These are phyloP conservation scores for Proliferodiscus dingleyae DNA, from an alignment of 2,329 filamentous ascomycete genomes.

Conservation along the genomic window DNA sequence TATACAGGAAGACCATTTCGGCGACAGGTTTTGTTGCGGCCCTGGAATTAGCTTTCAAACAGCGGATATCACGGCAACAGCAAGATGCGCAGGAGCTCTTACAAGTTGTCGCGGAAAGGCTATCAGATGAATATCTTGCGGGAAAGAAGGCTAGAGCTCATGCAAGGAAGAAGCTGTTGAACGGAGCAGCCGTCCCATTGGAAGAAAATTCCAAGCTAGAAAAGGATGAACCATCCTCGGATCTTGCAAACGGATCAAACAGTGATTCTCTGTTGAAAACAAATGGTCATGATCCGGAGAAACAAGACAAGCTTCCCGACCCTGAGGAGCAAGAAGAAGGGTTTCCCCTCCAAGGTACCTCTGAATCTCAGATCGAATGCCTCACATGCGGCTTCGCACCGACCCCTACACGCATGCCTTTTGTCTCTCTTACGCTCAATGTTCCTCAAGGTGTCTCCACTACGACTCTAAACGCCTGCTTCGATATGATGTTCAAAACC, in stretches of 20 bases:
- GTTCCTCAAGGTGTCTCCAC: slow-evolving; percentile 81
- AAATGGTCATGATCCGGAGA: slow-evolving; percentile 1
- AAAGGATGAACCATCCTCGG: not conserved
- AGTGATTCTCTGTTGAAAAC: not conserved
- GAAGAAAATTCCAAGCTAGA: too few relatives aligned
- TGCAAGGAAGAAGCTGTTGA: slow-evolving; percentile 36
- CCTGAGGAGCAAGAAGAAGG: slow-evolving; percentile 52
- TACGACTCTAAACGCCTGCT: slow-evolving; percentile 79
- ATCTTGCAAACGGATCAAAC: not conserved
- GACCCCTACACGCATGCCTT: slow-evolving; percentile 74
- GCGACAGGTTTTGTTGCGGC: slow-evolving; percentile 78
- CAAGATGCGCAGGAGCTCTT: slow-evolving; percentile 98
- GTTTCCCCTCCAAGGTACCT: slow-evolving; percentile 86
- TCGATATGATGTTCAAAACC: slow-evolving; percentile 89
- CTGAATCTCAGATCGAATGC: slow-evolving; percentile 95
- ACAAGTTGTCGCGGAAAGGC: slow-evolving; percentile 84
- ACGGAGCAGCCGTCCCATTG: not conserved
- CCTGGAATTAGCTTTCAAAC: slow-evolving; percentile 80
- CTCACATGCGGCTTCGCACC: slow-evolving; percentile 86
- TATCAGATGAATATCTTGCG: slow-evolving; percentile 92
- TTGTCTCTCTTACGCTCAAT: slow-evolving; percentile 87
- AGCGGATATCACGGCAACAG: slow-evolving; percentile 88
- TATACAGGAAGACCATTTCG: slow-evolving; percentile 90
- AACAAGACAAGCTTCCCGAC: not conserved
- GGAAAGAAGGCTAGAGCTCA: slow-evolving; percentile 66